Base-by-base conservation (phyloP, 2,329 filamentous ascomycete species). In the Pseudogymnoascus sp. region DNA sequence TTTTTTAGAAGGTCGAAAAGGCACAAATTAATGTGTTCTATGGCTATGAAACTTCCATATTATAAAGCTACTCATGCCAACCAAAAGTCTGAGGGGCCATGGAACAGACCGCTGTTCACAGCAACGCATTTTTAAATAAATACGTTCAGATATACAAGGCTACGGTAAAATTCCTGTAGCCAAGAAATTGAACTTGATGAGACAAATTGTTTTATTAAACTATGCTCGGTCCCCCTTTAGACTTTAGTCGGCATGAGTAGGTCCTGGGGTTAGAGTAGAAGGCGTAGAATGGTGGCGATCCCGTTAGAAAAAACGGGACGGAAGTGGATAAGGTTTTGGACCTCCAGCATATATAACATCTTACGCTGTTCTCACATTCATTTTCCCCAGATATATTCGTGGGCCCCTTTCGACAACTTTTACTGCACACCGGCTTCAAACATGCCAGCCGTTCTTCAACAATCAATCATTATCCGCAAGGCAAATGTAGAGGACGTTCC, bases 401-500 rank as follows among this genome's bases (percentile, higher is more conserved):
- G 9, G 4, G 1, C 9, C 2, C 25, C 43, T 11, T 25, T 25
- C n/a, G 16, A 32, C 14, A 16, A 18, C 14, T 18, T 18, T 18
- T 16, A 6, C n/a, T 54, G 1, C 6, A 20, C 16, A 54, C n/a
- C 43, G 8, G 25, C 18, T 32, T 6, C 3, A 16, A 54, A 20
- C 6, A 54, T 54, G 47, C 9, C 28, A 6, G n/a, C 16, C n/a
- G 9, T 12, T 34, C 4, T 28, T 34, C 47, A 54, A 9, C 47
- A 20, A 54, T 32, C 47, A 64, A 34, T 64, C 37, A 62, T 37
- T 7, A 50, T 74, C 63, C 73, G 70, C 38, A 64, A 57, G 12
- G 72, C 70, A 37, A 61, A 41, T 2, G 9, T 62, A n/a, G 39
- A 41, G 12, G 75, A 77, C 54, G 66, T 66, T 6, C 35, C 59